A percentile compares a stretch with the other conserved stretches of the same genome.
Evolutionary conservation across 495 filamentous ascomycete genomes (phyloP).

Genomic region (Cercophora samala): DNA sequence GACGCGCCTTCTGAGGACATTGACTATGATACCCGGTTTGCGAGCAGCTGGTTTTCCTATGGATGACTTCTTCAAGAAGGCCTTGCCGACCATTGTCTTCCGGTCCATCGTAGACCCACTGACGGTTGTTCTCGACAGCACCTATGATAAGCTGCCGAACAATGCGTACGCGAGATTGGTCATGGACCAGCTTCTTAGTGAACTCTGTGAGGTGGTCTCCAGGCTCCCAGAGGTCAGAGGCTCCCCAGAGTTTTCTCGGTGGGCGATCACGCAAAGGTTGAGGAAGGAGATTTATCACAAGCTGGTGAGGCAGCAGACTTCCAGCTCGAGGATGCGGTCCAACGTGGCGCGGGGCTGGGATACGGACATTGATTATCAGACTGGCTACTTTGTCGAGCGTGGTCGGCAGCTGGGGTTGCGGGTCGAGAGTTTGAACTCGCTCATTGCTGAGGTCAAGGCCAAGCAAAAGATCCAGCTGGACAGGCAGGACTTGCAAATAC

Average conservation of each 20-base stretch:
- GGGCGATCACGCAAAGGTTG: slow-evolving; percentile 55
- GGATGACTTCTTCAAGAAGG: slow-evolving; percentile 31
- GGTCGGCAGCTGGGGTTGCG: slow-evolving; percentile 64
- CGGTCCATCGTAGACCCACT: slow-evolving; percentile 73
- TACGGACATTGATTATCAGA: slow-evolving; percentile 76
- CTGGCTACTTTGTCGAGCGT: slow-evolving; percentile 73
- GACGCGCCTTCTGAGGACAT: slow-evolving; percentile 30
- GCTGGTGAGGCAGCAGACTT: slow-evolving; percentile 46
- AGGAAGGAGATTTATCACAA: slow-evolving; percentile 35
- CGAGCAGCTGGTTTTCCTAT: slow-evolving; percentile 27
- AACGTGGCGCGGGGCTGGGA: slow-evolving; percentile 50
- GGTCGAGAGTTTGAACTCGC: slow-evolving; percentile 56
- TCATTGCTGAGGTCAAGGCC: slow-evolving; percentile 36
- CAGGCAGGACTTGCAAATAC: slow-evolving; percentile 26
- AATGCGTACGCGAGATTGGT: slow-evolving; percentile 59
- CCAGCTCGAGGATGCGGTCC: slow-evolving; percentile 63
- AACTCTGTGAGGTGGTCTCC: slow-evolving; percentile 40
- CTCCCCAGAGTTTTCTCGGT: slow-evolving; percentile 54
- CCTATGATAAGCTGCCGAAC: slow-evolving; percentile 64
- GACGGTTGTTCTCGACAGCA: slow-evolving; percentile 66
- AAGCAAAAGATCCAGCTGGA: slow-evolving; percentile 22
- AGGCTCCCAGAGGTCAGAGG: slow-evolving; percentile 58
- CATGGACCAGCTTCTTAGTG: slow-evolving; percentile 63
- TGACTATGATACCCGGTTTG: slow-evolving; percentile 32
- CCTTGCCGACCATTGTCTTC: slow-evolving; percentile 74